A percentile compares a stretch with the other conserved stretches of the same genome.
Conservation (phyloP, 1,284 basidiomycete genomes). For the Trichosporon sp. region DNA sequence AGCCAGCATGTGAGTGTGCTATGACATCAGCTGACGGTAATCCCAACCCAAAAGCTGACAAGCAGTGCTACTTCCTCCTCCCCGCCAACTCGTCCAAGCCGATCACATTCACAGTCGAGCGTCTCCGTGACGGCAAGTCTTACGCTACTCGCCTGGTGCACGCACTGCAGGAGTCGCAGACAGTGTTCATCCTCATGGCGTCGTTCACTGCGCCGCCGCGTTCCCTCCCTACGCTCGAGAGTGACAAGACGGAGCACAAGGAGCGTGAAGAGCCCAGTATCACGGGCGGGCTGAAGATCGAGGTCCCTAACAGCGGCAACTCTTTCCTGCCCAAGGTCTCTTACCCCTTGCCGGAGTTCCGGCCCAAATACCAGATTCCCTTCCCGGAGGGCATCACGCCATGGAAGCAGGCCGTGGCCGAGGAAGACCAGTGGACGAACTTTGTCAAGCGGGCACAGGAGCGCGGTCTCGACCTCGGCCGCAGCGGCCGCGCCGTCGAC, state of each 20-base stretch:
- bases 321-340: not conserved
- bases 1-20: slow-evolving; percentile 58
- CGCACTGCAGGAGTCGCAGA: slow-evolving; percentile 66
- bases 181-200: slow-evolving; percentile 76
- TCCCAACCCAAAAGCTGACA: not conserved
- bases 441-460: slow-evolving; percentile 26
- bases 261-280: slow-evolving; percentile 13
- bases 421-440: slow-evolving; percentile 53
- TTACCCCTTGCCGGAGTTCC: slow-evolving; percentile 12
- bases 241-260: not conserved
- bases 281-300: slow-evolving; percentile 17
- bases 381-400: slow-evolving; percentile 50
- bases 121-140: slow-evolving; percentile 60
- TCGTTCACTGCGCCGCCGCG: slow-evolving; percentile 69
- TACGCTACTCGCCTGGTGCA: slow-evolving; percentile 57
- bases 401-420: slow-evolving; percentile 60
- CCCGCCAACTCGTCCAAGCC: slow-evolving; percentile 66
- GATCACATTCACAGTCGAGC: slow-evolving; percentile 77
- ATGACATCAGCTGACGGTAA: not conserved
- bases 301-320: not conserved
- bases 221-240: not conserved
- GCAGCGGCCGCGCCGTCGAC: slow-evolving; percentile 25
- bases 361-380: slow-evolving; percentile 28
- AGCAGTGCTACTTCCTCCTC: slow-evolving; percentile 45
- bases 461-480: slow-evolving; percentile 18